phyloP scores from a whole-genome alignment of 345 rosid genomes.

The Crucihimalaya himalaica region DNA sequence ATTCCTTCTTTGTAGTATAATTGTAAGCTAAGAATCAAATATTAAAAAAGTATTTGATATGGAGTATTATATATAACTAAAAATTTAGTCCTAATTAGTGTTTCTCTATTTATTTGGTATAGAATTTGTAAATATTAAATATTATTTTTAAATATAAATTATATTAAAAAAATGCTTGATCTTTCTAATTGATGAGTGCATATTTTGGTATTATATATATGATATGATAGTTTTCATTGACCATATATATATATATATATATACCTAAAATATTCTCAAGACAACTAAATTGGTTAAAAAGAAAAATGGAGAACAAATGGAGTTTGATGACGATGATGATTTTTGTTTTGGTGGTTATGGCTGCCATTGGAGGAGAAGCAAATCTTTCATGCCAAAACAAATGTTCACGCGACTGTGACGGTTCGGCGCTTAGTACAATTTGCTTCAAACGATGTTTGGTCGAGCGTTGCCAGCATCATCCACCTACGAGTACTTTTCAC shows the following conservation, averaged over 20 bases:
- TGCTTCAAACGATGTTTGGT: not conserved
- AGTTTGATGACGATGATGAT: constrained; percentile 4
- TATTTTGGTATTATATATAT: not conserved
- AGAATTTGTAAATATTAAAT: no score
- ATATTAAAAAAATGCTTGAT: no score
- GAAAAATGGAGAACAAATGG: constrained; percentile 17
- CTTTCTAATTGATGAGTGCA: not conserved
- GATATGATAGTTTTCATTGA: not conserved
- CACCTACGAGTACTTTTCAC: not conserved
- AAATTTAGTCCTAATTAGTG: no score
- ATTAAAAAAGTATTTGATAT: no score
- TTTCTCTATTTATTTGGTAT: not conserved
- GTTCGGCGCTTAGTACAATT: not conserved
- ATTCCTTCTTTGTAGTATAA: no score
- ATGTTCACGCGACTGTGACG: not conserved
- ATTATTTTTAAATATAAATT: no score
- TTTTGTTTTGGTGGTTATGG: constrained; percentile 1
- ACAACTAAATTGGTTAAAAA: not conserved
- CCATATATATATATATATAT: not conserved
- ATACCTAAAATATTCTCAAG: not conserved
- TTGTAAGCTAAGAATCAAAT: no score
- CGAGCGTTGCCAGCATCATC: not conserved
- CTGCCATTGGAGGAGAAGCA: constrained; percentile 7
- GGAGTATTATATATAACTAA: no score
- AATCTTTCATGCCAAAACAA: not conserved